A percentile compares a stretch with the other conserved stretches of the same genome.
Conservation (phyloP, 192 early-diverging fungal genomes). For the Geranomyces michiganensis region DNA sequence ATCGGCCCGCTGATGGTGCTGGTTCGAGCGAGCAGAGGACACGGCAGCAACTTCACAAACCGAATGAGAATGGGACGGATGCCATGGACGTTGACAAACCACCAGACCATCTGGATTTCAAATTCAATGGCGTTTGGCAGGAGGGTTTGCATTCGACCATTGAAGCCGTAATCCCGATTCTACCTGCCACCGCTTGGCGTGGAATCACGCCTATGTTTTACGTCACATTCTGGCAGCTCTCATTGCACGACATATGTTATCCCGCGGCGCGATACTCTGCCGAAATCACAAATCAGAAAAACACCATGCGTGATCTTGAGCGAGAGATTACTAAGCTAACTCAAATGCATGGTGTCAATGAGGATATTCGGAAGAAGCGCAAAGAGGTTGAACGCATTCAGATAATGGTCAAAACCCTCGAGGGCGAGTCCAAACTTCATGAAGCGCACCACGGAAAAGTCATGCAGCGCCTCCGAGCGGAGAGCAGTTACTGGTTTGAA, state of each 20-base stretch:
- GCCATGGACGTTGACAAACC: conserved; percentile 40
- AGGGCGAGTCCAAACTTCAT: conserved; percentile 34
- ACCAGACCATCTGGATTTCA: neutral
- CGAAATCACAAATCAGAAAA: conserved; percentile 57
- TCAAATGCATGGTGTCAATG: neutral
- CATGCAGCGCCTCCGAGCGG: conserved; percentile 31
- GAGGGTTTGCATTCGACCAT: conserved; percentile 36
- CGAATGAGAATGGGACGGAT: conserved; percentile 8
- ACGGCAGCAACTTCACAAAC: conserved; percentile 11
- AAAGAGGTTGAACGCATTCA: conserved; percentile 24
- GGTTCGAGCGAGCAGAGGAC: neutral
- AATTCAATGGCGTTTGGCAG: conserved; percentile 40
- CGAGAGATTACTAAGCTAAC: conserved; percentile 38
- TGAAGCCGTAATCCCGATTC: conserved; percentile 16
- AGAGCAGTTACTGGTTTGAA: conserved; percentile 44
- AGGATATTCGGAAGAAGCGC: conserved; percentile 20
- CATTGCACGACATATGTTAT: conserved; percentile 72
- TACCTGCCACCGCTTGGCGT: conserved; percentile 44
- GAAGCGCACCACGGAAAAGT: conserved; percentile 39
- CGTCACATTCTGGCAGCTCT: conserved; percentile 77
- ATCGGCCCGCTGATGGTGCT: neutral
- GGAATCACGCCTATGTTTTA: conserved; percentile 66
- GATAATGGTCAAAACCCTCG: conserved; percentile 15
- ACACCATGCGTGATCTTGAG: conserved; percentile 39
- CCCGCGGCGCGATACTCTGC: conserved; percentile 64